Base-by-base conservation (phyloP, 345 rosid species). In the Euphorbia pulcherrima region DNA sequence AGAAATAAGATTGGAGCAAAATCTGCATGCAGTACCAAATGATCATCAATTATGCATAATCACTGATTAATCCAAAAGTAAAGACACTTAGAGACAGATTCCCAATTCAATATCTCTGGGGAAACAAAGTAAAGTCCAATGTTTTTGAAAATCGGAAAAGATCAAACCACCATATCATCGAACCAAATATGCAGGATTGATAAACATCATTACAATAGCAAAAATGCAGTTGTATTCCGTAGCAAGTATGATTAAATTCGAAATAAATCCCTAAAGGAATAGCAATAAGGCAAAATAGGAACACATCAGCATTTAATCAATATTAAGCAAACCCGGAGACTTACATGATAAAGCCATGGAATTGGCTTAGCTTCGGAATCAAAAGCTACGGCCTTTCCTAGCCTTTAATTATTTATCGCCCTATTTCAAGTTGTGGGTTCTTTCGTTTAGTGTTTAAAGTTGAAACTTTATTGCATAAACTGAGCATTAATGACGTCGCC, bases 1-100 rank as follows among this genome's bases (percentile, higher is more conserved):
- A 89, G 57, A 67, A 81, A 64, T 39, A 82, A 28, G 71, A 88
- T 68, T 23, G 85, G 74, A 67, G 77, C 14, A 80, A 75, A 60
- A 74, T 82, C 96, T 88, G 84, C 64, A 68, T 44, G 58, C 40
- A 40, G 64, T 14, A 61, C 52, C 51, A 55, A 52, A 74, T 24
- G 40, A 61, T 48, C 14, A 21, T 50, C 57, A 57, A 60, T 64
- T 5, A 10, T 0, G 53, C 46, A 28, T 46, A 53, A 53, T 53
- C 4, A 53, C 28, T 21, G 23, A 44, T 8, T 44, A 20, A 44
- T 8, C 65, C 41, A 24, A 70, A 46, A 13, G 16, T 58, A 11
- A 40, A 57, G n/a, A 40, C 30, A 68, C 2, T 20, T 35, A n/a
- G n/a, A n/a, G n/a, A n/a, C n/a, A n/a, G n/a, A n/a, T n/a, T n/a